Evolutionary conservation across 2,329 filamentous ascomycete genomes (phyloP), one percentile per base, ranked within the genome.

Genomic region (Penicillium sp.): DNA sequence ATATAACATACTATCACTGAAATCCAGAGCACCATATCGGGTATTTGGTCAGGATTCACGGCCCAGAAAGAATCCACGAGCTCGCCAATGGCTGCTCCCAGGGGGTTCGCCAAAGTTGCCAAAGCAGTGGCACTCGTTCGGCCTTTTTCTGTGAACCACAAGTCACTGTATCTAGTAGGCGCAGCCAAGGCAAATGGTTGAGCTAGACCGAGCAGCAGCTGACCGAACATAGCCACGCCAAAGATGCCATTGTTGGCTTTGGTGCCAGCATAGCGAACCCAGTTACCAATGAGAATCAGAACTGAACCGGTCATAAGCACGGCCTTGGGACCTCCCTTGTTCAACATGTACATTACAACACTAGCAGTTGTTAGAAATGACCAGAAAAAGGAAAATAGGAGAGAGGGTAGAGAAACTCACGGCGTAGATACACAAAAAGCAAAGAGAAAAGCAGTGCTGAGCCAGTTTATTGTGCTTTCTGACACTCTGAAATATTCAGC

Each of bases 121-220:
- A 96, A 67, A 1, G 93, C 94, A 0, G 93, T 97, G 18, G 93
- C 93, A 54, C 88, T 87, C 12, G 96, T 89, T 55, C 94, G 84
- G 7, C 92, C 93, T 11, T 80, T 77, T 65, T 89, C 86, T 1
- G 90, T 92, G 74, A 97, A 97, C 94, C 94, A 97, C 59, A 96
- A 78, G 69, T 97, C 92, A 55, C 90, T 94, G 74, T 96, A 99
- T 60, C 90, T 81, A 0, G 94, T 93, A 0, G 94, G 93, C 0
- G 93, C 91, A 6, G 88, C 86, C 9, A 97, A 83, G 12, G 96
- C 90, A 71, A 97, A 97, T 0, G 94, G 92, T 69, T 99, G 94
- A 0, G 91, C 86, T 40, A 97, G 80, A 0, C 93, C 94, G 52
- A 89, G 91, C 59, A 99, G 71, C 69, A 97, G 88, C 76, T 97